Conservation (phyloP, 768 basidiomycete genomes). For the Amanita brunnescens region DNA sequence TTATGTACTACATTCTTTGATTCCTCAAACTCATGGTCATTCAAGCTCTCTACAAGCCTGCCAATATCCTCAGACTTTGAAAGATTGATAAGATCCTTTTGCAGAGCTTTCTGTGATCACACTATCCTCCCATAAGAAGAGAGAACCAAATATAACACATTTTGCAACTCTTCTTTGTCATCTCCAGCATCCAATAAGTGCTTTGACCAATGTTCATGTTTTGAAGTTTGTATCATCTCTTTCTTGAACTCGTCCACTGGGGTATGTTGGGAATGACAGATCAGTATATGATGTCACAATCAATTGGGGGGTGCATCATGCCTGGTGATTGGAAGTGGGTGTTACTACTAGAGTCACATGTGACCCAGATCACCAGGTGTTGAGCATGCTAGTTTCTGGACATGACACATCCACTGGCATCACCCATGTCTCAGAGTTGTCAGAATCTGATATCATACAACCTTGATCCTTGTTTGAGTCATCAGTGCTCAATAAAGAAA, state of each 20-base stretch:
- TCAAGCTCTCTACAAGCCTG: neutral
- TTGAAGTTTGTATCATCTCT: neutral
- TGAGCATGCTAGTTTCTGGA: no score
- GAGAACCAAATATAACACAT: neutral
- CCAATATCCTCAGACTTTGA: neutral
- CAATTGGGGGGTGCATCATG: no score
- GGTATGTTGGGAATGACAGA: no score
- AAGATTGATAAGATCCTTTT: neutral
- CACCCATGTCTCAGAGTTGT: no score
- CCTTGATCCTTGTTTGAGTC: no score
- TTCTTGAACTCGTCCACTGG: neutral
- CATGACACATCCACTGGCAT: no score
- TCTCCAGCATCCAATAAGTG: neutral
- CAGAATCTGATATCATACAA: no score
- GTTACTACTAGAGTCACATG: no score
- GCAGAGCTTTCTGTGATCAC: neutral
- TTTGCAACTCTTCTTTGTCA: neutral
- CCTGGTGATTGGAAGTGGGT: no score
- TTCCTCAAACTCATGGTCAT: neutral
- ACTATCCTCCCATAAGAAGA: neutral
- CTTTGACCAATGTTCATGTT: neutral
- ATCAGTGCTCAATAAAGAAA: no score
- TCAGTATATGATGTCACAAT: no score
- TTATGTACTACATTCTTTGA: conserved; percentile 24
- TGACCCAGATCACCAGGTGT: no score